A percentile compares a stretch with the other conserved stretches of the same genome.
phyloP scores from a whole-genome alignment of 108 stramenopile genomes.

The Conticribra weissflogii region DNA sequence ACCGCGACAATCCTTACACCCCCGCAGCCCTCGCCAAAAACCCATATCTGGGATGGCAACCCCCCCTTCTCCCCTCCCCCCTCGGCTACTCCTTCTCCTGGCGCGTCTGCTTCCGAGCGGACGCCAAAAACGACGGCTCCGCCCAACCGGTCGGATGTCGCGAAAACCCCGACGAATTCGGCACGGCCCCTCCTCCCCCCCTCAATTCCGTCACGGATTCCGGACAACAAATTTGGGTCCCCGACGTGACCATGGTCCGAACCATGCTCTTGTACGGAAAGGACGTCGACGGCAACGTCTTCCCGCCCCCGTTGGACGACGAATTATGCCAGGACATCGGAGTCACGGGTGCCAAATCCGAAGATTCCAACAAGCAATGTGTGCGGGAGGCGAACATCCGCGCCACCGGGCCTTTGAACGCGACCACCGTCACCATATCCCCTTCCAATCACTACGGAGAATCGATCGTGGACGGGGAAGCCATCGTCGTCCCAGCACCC shows the following conservation, averaged over 20 bases:
- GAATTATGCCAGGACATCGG: conserved; percentile 66
- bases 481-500: conserved; percentile 41
- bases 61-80: conserved; percentile 21
- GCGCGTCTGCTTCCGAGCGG: conserved; percentile 61
- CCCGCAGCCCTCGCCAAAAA: conserved; percentile 29
- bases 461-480: conserved; percentile 7
- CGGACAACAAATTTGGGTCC: conserved; percentile 57
- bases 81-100: conserved; percentile 50
- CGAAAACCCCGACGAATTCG: conserved; percentile 51
- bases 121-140: conserved; percentile 38
- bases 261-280: conserved; percentile 61
- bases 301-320: conserved; percentile 61
- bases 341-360: conserved; percentile 45
- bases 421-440: conserved; percentile 39
- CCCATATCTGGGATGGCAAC: conserved; percentile 78
- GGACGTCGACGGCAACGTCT: conserved; percentile 69
- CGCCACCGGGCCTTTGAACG: conserved; percentile 39
- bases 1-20: conserved; percentile 36
- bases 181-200: conserved; percentile 5
- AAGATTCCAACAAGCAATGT: conserved; percentile 53
- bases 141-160: conserved; percentile 48
- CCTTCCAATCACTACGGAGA: conserved; percentile 45
- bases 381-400: conserved; percentile 32
- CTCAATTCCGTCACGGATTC: background rate
- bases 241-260: conserved; percentile 73